These are phyloP conservation scores for Talaromyces funiculosus DNA, from an alignment of 2,329 filamentous ascomycete species.

Conservation along the genomic window DNA sequence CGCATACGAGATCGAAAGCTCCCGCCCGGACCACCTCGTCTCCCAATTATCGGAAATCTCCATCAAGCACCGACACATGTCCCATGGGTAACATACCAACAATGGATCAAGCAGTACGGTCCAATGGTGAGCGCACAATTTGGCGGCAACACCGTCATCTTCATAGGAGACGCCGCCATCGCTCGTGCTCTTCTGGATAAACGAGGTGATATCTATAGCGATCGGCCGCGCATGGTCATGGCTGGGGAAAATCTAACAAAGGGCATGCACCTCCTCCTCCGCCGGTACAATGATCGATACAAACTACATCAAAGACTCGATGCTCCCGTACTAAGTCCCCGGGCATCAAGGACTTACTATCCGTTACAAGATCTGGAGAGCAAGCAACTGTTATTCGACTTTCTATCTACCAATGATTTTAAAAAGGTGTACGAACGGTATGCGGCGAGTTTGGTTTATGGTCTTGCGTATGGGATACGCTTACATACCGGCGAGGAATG, in stretches of 20 bases:
- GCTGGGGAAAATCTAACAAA: slow-evolving; percentile 28
- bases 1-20: not conserved
- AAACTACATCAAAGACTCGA: slow-evolving; percentile 37
- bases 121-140: slow-evolving; percentile 3
- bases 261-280: slow-evolving; percentile 43
- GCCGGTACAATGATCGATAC: slow-evolving; percentile 47
- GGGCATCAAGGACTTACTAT: slow-evolving; percentile 31
- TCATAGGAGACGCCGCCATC: slow-evolving; percentile 10
- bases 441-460: slow-evolving; percentile 46
- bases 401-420: slow-evolving; percentile 38
- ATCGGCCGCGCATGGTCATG: slow-evolving; percentile 27
- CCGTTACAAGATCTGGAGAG: slow-evolving; percentile 45
- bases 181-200: slow-evolving; percentile 36
- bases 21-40: slow-evolving; percentile 20
- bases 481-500: slow-evolving; percentile 38
- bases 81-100: slow-evolving; percentile 20
- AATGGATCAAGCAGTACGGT: slow-evolving; percentile 9
- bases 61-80: slow-evolving; percentile 17
- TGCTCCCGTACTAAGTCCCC: slow-evolving; percentile 40
- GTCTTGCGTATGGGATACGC: slow-evolving; percentile 47
- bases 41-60: slow-evolving; percentile 23
- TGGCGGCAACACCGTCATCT: slow-evolving; percentile 21
- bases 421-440: slow-evolving; percentile 45
- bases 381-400: slow-evolving; percentile 40
- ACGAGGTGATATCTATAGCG: slow-evolving; percentile 34